These are phyloP conservation scores for Salicornia ramosissima DNA, from an alignment of 148 eudicot species.

Conservation along the genomic window DNA sequence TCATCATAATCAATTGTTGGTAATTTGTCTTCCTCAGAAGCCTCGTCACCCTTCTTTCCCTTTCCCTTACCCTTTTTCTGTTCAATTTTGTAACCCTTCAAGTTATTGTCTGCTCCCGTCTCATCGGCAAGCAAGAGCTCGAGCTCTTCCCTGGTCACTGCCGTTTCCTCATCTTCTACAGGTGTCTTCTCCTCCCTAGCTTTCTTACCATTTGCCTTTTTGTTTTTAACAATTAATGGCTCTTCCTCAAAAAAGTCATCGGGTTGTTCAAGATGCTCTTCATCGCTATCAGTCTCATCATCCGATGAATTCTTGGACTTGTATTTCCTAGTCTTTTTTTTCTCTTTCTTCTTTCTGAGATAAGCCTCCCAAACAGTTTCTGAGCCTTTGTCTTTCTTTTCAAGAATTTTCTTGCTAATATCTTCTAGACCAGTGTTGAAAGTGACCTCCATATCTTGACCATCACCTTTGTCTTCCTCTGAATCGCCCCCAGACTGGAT, in stretches of 20 bases:
- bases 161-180: conserved; percentile 44
- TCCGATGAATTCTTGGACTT: conserved; percentile 69
- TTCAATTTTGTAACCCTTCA: conserved; percentile 80
- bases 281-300: conserved; percentile 57
- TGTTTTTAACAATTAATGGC: conserved; percentile 31
- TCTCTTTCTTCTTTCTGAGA: conserved; percentile 75
- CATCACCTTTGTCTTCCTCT: conserved; percentile 58
- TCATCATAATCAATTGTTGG: conserved; percentile 62
- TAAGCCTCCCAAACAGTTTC: conserved; percentile 86
- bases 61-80: conserved; percentile 60
- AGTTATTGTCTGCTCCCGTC: conserved; percentile 39
- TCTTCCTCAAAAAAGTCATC: conserved; percentile 82
- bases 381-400: conserved; percentile 74
- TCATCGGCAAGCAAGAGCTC: conserved; percentile 84
- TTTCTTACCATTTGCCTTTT: conserved; percentile 24
- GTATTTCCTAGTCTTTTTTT: conserved; percentile 55
- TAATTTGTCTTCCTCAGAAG: conserved; percentile 54
- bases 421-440: conserved; percentile 90
- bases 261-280: conserved; percentile 40
- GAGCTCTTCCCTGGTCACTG: conserved; percentile 74
- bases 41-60: conserved; percentile 61
- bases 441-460: conserved; percentile 95
- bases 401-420: conserved; percentile 70
- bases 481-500: conserved; percentile 67
- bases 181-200: conserved; percentile 24